These are phyloP conservation scores for Pleurotus tuber-regium DNA, from an alignment of 768 basidiomycete genomes.

Conservation along the genomic window DNA sequence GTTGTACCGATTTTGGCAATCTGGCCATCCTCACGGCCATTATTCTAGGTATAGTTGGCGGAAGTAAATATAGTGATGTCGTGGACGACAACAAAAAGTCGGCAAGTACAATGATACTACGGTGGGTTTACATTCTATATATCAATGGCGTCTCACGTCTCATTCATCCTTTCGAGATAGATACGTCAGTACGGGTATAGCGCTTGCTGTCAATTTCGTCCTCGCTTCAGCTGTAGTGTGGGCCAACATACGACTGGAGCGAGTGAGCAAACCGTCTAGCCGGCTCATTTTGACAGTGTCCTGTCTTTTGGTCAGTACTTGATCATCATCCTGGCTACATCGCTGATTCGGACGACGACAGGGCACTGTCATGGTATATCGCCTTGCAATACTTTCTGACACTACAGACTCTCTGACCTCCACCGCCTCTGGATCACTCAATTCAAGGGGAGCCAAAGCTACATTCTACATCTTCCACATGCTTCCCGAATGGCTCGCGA, in stretches of 20 bases:
- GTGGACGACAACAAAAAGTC: constrained; percentile 18
- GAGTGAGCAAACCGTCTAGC: constrained; percentile 23
- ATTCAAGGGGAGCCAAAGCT: constrained; percentile 32
- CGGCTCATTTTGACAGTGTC: constrained; percentile 20
- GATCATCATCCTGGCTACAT: neutral
- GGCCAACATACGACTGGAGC: constrained; percentile 23
- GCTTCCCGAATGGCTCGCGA: constrained; percentile 41
- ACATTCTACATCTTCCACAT: constrained; percentile 43
- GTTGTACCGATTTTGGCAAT: constrained; percentile 21
- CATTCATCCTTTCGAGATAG: too few species aligned
- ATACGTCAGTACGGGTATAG: constrained; percentile 22
- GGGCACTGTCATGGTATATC: constrained; percentile 35
- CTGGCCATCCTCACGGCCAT: constrained; percentile 29
- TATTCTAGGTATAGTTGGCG: constrained; percentile 29
- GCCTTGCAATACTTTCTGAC: constrained; percentile 36
- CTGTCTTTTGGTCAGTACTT: constrained; percentile 28
- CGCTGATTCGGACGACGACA: constrained; percentile 10
- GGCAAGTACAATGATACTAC: constrained; percentile 13
- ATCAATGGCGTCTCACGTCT: too few species aligned
- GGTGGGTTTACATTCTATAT: too few species aligned
- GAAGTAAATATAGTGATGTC: constrained; percentile 18
- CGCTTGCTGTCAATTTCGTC: constrained; percentile 12
- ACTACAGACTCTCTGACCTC: constrained; percentile 31
- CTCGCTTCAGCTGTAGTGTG: constrained; percentile 18
- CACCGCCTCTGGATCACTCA: constrained; percentile 27